Conservation (phyloP, 495 filamentous ascomycete genomes). For the Schizothecium vesticola region DNA sequence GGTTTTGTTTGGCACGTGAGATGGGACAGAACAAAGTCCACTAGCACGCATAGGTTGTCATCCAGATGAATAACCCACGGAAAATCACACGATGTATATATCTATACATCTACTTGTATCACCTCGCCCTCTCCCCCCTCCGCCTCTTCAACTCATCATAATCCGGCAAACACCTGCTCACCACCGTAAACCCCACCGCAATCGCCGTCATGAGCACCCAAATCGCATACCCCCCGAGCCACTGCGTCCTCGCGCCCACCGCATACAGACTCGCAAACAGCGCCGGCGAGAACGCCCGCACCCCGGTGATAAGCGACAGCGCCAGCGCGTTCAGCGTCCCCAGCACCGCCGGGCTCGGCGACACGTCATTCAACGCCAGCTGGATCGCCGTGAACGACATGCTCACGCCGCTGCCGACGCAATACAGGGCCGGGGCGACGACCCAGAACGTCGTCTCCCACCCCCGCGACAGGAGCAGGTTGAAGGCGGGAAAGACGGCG, state of each 20-base stretch:
- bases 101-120: neutral
- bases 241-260: slow-evolving; percentile 49
- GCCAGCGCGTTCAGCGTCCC: slow-evolving; percentile 62
- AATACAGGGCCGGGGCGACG: slow-evolving; percentile 33
- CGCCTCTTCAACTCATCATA: slow-evolving; percentile 38
- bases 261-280: slow-evolving; percentile 59
- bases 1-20: too few species aligned
- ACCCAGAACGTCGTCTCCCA: slow-evolving; percentile 49
- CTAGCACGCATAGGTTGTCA: too few species aligned
- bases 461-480: slow-evolving; percentile 44
- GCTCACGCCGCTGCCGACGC: slow-evolving; percentile 52
- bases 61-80: too few species aligned
- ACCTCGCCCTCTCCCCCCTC: slow-evolving; percentile 7
- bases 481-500: slow-evolving; percentile 43
- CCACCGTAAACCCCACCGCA: slow-evolving; percentile 40
- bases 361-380: slow-evolving; percentile 63
- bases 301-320: slow-evolving; percentile 46
- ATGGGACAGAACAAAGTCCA: too few species aligned
- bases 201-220: slow-evolving; percentile 55
- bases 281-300: slow-evolving; percentile 56
- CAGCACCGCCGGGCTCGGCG: slow-evolving; percentile 52
- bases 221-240: slow-evolving; percentile 55
- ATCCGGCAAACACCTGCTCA: slow-evolving; percentile 45
- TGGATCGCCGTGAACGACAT: slow-evolving; percentile 67
- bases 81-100: neutral